These are phyloP conservation scores for Thielaviopsis ethacetica DNA, from an alignment of 2,329 filamentous ascomycete genomes.

Conservation along the genomic window DNA sequence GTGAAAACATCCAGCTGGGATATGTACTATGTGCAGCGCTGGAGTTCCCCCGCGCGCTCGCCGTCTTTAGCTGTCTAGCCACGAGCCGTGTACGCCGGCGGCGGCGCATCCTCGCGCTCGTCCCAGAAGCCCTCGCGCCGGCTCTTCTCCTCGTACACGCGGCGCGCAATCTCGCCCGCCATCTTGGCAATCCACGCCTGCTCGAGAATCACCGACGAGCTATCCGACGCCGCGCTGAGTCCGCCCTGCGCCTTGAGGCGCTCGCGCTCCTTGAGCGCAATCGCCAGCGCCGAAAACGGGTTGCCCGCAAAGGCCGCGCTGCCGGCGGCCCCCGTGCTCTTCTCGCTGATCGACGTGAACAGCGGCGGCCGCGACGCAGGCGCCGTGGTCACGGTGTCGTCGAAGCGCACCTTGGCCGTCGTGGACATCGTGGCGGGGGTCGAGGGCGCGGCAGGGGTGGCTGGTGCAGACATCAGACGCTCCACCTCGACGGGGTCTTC, in stretches of 20 bases:
- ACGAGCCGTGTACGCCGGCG: constrained; percentile 41
- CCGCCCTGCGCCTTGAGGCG: constrained; percentile 14
- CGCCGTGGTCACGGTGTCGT: constrained; percentile 19
- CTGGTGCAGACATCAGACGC: neutral
- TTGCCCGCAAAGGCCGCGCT: neutral
- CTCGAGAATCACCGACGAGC: constrained; percentile 48
- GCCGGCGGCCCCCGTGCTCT: neutral
- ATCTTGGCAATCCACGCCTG: constrained; percentile 87
- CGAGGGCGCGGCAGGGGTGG: neutral
- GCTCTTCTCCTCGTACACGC: constrained; percentile 75
- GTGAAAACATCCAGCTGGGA: neutral
- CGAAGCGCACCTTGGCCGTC: constrained; percentile 7
- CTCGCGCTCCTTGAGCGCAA: constrained; percentile 9
- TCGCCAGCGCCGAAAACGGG: constrained; percentile 6
- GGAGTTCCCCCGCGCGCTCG: neutral
- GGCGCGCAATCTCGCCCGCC: constrained; percentile 75
- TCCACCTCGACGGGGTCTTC: constrained; percentile 26
- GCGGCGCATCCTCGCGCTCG: constrained; percentile 39
- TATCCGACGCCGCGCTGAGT: constrained; percentile 23
- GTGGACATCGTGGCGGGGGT: neutral
- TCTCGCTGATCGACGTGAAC: constrained; percentile 20
- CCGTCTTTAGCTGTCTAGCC: neutral
- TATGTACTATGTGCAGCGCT: constrained; percentile 10
- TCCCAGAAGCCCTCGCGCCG: constrained; percentile 35
- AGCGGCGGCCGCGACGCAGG: constrained; percentile 21